Conservation (phyloP, 73 alveolate genomes). For the Paramecium pentaurelia region DNA sequence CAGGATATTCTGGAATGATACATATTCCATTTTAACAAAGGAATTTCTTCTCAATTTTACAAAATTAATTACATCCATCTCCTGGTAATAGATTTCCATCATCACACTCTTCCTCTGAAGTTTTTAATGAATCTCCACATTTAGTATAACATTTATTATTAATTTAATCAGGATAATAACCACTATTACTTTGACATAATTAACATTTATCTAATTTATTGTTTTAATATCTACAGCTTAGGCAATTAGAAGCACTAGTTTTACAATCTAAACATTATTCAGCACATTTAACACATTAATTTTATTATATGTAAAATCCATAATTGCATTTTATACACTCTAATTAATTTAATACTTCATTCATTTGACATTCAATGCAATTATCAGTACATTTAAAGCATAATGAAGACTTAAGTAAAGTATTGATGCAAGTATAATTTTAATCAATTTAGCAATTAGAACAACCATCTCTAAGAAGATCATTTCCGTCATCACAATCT, state of each 20-base stretch:
- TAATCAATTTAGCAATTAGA: constrained; percentile 13
- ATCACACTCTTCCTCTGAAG: constrained; percentile 4
- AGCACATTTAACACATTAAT: not conserved
- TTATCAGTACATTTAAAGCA: not conserved
- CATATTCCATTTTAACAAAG: not conserved
- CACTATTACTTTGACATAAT: not conserved
- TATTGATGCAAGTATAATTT: not conserved
- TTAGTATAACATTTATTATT: not conserved
- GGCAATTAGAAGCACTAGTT: not conserved
- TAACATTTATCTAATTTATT: not conserved
- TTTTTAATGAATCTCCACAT: not conserved
- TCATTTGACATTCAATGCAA: not conserved
- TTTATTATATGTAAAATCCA: not conserved
- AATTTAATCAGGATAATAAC: not conserved
- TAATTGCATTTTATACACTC: not conserved
- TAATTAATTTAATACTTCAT: not conserved
- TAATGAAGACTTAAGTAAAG: not conserved
- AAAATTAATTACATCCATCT: constrained; percentile 22
- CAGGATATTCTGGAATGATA: not conserved
- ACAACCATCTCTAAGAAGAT: not conserved
- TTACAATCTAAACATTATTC: not conserved
- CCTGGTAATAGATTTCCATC: constrained; percentile 6
- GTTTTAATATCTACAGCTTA: not conserved
- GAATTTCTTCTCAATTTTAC: constrained; percentile 1
- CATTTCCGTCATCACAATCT: constrained; percentile 48